A percentile compares a stretch with the other conserved stretches of the same genome.
Conservation (phyloP, 495 filamentous ascomycete species). For the Usnea hakonensis region DNA sequence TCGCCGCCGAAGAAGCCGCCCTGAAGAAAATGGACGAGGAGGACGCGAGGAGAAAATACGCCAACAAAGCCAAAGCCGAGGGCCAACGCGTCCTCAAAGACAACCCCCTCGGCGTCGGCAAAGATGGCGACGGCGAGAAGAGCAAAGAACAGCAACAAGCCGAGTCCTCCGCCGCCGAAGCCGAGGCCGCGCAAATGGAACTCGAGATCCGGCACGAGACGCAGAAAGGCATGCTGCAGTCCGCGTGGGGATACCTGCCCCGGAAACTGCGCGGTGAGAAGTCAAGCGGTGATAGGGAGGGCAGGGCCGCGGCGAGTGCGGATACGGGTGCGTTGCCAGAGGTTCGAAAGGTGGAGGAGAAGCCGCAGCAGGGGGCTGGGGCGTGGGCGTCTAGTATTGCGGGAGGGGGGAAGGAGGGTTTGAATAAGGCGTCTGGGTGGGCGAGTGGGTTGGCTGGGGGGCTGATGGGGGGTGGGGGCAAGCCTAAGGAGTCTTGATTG, state of each 20-base stretch:
- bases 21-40: constrained; percentile 48
- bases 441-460: constrained; percentile 3
- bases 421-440: constrained; percentile 11
- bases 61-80: constrained; percentile 30
- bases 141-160: constrained; percentile 29
- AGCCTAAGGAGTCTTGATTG: neutral
- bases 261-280: constrained; percentile 3
- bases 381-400: constrained; percentile 14
- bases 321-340: constrained; percentile 3
- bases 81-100: constrained; percentile 25
- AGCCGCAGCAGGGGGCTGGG: constrained; percentile 1
- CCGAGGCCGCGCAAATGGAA: constrained; percentile 31
- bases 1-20: constrained; percentile 53
- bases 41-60: constrained; percentile 29
- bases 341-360: neutral
- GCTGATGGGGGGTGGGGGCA: constrained; percentile 9
- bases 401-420: constrained; percentile 8
- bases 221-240: constrained; percentile 41
- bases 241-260: constrained; percentile 20
- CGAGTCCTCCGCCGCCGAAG: constrained; percentile 16
- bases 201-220: constrained; percentile 44
- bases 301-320: constrained; percentile 10
- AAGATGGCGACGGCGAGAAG: constrained; percentile 31
- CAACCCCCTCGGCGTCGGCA: constrained; percentile 29
- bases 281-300: constrained; percentile 14